phyloP scores from a whole-genome alignment of 1,284 basidiomycete species.

The Sporisorium reilianum region DNA sequence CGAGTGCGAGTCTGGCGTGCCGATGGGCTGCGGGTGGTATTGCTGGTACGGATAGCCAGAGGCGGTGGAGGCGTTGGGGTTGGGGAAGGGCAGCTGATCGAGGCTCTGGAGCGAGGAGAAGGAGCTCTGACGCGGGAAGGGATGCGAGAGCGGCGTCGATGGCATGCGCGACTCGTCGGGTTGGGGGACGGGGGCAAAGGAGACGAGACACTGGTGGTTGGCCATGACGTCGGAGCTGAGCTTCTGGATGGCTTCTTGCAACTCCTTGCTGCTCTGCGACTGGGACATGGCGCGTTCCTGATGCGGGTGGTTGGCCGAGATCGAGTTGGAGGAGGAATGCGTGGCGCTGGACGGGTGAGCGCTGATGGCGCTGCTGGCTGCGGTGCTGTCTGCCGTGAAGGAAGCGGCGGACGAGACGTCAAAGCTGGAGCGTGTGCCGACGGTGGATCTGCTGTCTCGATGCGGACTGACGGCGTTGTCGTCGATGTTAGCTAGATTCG shows the following conservation, averaged over 20 bases:
- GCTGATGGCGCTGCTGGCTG: constrained; percentile 54
- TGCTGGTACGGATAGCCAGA: constrained; percentile 54
- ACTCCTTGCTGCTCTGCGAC: constrained; percentile 55
- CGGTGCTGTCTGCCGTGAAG: constrained; percentile 57
- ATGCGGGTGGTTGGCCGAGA: constrained; percentile 36
- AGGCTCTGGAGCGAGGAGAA: constrained; percentile 48
- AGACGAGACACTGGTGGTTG: constrained; percentile 61
- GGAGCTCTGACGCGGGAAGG: constrained; percentile 48
- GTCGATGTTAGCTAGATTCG: constrained; percentile 26
- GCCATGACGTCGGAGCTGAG: constrained; percentile 62
- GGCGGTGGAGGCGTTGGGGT: constrained; percentile 32
- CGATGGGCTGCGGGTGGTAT: constrained; percentile 49
- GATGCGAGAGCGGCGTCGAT: constrained; percentile 36
- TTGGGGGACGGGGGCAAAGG: constrained; percentile 51
- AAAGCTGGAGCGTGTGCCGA: constrained; percentile 59
- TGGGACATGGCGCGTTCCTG: constrained; percentile 39
- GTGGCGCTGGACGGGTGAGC: constrained; percentile 42
- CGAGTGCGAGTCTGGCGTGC: constrained; percentile 49
- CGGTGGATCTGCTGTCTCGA: constrained; percentile 60
- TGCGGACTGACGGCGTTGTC: constrained; percentile 27
- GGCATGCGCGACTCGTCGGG: constrained; percentile 40
- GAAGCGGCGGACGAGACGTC: constrained; percentile 57
- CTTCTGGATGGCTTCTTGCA: constrained; percentile 53
- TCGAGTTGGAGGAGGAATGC: constrained; percentile 56
- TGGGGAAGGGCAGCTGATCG: constrained; percentile 47